These are phyloP conservation scores for Rhizopus arrhizus DNA, from an alignment of 371 early-diverging fungal species.

Conservation along the genomic window DNA sequence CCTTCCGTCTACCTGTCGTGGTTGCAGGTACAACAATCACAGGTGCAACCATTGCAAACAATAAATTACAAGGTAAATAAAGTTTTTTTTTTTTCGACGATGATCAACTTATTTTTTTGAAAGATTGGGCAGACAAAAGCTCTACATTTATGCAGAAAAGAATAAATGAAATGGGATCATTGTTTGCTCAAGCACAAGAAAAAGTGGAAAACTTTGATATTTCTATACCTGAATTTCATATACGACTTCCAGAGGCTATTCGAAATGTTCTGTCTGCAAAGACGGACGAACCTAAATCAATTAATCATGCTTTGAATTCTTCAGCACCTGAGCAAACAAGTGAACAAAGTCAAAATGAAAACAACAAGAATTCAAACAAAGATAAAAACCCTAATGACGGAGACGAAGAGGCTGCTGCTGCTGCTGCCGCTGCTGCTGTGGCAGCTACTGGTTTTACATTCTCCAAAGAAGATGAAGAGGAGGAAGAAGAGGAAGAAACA, in stretches of 20 bases:
- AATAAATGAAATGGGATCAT: conserved; percentile 22
- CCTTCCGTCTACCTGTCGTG: conserved; percentile 37
- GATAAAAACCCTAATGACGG: conserved; percentile 13
- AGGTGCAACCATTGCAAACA: conserved; percentile 45
- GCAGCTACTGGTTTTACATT: conserved; percentile 5
- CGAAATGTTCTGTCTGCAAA: conserved; percentile 29
- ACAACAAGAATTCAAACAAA: conserved; percentile 8
- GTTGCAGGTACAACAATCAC: conserved; percentile 48
- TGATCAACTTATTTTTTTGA: neutral
- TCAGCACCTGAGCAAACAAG: neutral
- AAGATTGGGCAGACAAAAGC: conserved; percentile 45
- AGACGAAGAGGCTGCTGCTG: conserved; percentile 26
- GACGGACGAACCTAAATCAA: conserved; percentile 16
- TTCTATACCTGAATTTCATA: conserved; percentile 43
- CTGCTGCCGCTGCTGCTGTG: conserved; percentile 34
- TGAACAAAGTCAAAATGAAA: conserved; percentile 14
- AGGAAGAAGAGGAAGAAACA: conserved; percentile 25
- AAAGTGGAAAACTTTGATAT: conserved; percentile 36
- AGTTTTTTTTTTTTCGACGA: neutral
- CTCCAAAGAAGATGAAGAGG: conserved; percentile 18
- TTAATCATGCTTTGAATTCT: conserved; percentile 21
- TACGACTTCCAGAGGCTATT: conserved; percentile 40
- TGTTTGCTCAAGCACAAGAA: conserved; percentile 31
- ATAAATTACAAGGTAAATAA: conserved; percentile 38
- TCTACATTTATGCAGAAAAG: conserved; percentile 29